A percentile compares a stretch with the other conserved stretches of the same genome.
Conservation (phyloP, 2,329 filamentous ascomycete genomes). For the Alternaria ventricosa region DNA sequence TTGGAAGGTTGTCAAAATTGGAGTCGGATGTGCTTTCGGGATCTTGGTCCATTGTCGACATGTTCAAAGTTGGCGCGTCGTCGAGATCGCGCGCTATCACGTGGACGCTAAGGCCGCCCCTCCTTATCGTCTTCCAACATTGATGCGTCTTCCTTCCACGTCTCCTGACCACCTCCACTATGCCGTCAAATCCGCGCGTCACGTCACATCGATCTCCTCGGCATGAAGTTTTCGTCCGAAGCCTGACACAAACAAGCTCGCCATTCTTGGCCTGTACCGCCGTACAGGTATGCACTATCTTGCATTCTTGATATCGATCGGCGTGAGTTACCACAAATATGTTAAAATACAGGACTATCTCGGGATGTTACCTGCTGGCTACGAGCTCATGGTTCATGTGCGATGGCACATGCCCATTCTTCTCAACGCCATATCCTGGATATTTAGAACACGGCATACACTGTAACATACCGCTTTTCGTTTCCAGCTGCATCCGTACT, state of each 20-base stretch:
- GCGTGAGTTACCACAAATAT: background rate
- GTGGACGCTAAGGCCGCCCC: conserved; percentile 7
- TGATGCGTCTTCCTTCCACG: background rate
- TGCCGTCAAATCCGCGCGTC: background rate
- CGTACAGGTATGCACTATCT: background rate
- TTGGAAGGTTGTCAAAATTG: background rate
- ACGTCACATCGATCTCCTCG: background rate
- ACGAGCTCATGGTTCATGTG: background rate
- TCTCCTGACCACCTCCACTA: background rate
- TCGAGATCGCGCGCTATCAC: conserved; percentile 14
- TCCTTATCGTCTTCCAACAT: background rate
- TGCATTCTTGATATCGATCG: background rate
- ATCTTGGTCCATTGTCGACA: background rate
- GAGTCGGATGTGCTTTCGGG: too few species aligned
- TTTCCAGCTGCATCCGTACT: background rate
- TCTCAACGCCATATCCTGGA: background rate
- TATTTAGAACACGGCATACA: background rate
- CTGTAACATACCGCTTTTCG: background rate
- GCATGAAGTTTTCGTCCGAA: background rate
- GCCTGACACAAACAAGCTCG: background rate
- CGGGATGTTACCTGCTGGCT: background rate
- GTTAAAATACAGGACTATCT: background rate
- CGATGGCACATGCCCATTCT: background rate
- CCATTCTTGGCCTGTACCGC: background rate
- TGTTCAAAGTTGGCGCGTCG: conserved; percentile 7